Conservation (phyloP, 352 stramenopile genomes). For the Globisporangium cylindrosporum region DNA sequence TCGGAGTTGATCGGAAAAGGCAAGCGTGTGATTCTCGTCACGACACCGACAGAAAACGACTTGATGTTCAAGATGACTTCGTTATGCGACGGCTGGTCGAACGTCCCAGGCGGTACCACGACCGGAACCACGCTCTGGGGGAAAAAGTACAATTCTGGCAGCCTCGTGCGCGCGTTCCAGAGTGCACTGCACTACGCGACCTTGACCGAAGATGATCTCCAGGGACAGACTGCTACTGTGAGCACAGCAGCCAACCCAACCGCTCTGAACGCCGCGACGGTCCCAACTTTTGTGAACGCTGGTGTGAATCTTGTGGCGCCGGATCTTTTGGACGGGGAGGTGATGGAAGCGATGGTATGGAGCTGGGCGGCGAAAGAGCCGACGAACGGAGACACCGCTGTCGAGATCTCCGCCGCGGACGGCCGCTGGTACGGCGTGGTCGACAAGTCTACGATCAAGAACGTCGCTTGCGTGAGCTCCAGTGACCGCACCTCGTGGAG, state of each 20-base stretch:
- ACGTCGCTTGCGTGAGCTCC: slow-evolving; percentile 55
- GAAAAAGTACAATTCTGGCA: slow-evolving; percentile 39
- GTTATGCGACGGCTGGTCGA: slow-evolving; percentile 43
- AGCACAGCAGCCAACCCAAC: slow-evolving; percentile 24
- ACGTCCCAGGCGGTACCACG: slow-evolving; percentile 32
- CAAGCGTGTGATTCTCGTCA: slow-evolving; percentile 54
- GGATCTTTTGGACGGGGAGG: slow-evolving; percentile 47
- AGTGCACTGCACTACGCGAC: slow-evolving; percentile 55
- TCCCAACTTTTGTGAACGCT: slow-evolving; percentile 44
- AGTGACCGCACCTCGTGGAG: slow-evolving; percentile 44
- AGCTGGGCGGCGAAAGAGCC: slow-evolving; percentile 57
- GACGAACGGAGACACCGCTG: slow-evolving; percentile 29
- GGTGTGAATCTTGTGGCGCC: slow-evolving; percentile 63
- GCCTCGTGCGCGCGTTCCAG: slow-evolving; percentile 43
- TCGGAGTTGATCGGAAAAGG: slow-evolving; percentile 39
- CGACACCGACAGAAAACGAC: slow-evolving; percentile 43
- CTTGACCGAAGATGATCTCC: slow-evolving; percentile 35
- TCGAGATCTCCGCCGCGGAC: slow-evolving; percentile 44
- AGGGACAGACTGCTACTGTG: slow-evolving; percentile 11
- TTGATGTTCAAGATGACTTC: slow-evolving; percentile 53
- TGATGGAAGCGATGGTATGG: slow-evolving; percentile 60
- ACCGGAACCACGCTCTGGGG: slow-evolving; percentile 35
- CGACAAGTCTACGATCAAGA: slow-evolving; percentile 35
- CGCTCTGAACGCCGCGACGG: slow-evolving; percentile 31
- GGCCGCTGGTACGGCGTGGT: slow-evolving; percentile 53